Percentiles rank a stretch among this genome's conserved stretches.
These are phyloP conservation scores for Barnettozyma populi DNA, from an alignment of 805 yeast species.

Conservation along the genomic window DNA sequence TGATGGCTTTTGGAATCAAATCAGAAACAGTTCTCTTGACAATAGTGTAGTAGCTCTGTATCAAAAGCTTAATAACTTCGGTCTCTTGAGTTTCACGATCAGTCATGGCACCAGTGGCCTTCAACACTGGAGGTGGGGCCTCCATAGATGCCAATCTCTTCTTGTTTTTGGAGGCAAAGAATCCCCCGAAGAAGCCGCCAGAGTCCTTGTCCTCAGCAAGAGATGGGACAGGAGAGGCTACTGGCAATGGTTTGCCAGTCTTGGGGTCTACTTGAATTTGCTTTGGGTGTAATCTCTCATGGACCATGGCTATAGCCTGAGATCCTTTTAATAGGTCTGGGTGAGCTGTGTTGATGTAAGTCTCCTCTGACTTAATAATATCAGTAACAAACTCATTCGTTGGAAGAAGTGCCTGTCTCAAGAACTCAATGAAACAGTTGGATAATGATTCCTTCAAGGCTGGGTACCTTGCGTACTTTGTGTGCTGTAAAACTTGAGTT, in stretches of 20 bases:
- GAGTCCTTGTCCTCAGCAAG: slow-evolving; percentile 36
- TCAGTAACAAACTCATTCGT: slow-evolving; percentile 83
- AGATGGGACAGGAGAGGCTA: slow-evolving; percentile 29
- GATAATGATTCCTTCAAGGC: slow-evolving; percentile 82
- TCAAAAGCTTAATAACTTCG: slow-evolving; percentile 90
- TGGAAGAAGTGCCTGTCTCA: slow-evolving; percentile 76
- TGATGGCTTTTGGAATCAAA: slow-evolving; percentile 89
- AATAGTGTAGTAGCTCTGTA: slow-evolving; percentile 84
- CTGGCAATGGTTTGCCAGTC: slow-evolving; percentile 72
- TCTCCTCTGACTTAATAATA: slow-evolving; percentile 79
- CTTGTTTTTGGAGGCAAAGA: slow-evolving; percentile 87
- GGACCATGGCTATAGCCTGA: slow-evolving; percentile 87
- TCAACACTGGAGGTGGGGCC: slow-evolving; percentile 92
- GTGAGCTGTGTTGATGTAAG: slow-evolving; percentile 95
- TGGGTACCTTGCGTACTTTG: slow-evolving; percentile 86
- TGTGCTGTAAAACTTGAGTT: slow-evolving; percentile 74
- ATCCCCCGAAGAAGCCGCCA: slow-evolving; percentile 92
- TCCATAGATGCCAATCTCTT: slow-evolving; percentile 94
- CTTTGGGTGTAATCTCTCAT: slow-evolving; percentile 71
- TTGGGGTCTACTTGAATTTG: slow-evolving; percentile 82
- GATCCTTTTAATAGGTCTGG: slow-evolving; percentile 94
- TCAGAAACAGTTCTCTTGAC: slow-evolving; percentile 93
- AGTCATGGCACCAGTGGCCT: slow-evolving; percentile 85
- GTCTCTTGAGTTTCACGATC: slow-evolving; percentile 97
- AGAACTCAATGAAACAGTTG: slow-evolving; percentile 69